Conservation (phyloP, 352 stramenopile species). For the Blastocystis sp. region DNA sequence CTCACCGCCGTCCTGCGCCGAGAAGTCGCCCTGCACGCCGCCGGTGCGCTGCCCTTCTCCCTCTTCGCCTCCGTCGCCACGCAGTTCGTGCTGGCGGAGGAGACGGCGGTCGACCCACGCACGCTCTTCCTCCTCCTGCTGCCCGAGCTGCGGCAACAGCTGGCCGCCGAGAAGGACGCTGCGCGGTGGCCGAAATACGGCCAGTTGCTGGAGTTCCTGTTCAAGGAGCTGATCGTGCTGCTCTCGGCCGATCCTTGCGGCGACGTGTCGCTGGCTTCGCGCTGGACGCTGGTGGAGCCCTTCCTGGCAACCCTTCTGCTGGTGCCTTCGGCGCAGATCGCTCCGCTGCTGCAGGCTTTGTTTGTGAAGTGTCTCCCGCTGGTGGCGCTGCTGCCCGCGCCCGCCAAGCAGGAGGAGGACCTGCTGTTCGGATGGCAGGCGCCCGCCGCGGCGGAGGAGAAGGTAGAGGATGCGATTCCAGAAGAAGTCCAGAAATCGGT, state of each 20-base stretch:
- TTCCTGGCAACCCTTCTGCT: not conserved
- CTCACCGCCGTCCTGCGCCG: not conserved
- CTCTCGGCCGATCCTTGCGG: not conserved
- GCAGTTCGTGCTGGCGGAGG: not conserved
- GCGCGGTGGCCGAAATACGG: not conserved
- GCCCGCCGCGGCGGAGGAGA: not conserved
- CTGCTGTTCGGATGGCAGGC: not conserved
- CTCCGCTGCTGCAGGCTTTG: not conserved
- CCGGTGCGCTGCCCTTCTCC: not conserved
- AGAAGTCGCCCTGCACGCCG: not conserved
- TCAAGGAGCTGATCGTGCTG: not conserved
- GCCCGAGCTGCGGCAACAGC: not conserved
- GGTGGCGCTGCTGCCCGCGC: not conserved
- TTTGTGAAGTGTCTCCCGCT: not conserved
- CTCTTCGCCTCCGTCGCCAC: not conserved
- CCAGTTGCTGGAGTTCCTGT: not conserved
- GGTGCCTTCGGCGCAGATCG: not conserved
- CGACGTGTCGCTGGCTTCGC: not conserved
- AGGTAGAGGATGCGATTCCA: not conserved
- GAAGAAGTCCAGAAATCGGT: constrained; percentile 5
- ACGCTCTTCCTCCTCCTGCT: not conserved
- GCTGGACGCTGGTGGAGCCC: not conserved
- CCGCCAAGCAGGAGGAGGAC: not conserved
- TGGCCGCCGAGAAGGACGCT: not conserved
- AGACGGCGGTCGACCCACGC: not conserved